These are phyloP conservation scores for Gossypium herbaceum DNA, from an alignment of 345 rosid genomes.

Conservation along the genomic window DNA sequence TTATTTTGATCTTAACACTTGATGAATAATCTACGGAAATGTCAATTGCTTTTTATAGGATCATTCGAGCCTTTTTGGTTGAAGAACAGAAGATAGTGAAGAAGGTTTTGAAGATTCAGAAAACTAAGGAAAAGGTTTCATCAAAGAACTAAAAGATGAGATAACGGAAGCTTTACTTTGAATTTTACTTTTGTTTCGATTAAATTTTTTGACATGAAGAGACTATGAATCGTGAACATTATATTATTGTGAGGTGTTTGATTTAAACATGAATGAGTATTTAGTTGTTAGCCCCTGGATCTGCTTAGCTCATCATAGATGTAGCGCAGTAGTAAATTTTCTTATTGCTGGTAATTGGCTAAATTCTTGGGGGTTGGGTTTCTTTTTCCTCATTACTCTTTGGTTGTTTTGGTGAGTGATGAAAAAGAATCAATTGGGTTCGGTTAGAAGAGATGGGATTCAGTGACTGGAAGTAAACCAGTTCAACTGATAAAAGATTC, in stretches of 20 bases:
- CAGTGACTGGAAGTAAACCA: background rate
- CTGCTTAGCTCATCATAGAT: background rate
- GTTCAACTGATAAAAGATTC: background rate
- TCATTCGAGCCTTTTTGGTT: slow-evolving; percentile 32
- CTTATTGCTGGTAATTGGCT: background rate
- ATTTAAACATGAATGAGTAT: background rate
- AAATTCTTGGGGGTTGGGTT: background rate
- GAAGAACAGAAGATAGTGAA: slow-evolving; percentile 39
- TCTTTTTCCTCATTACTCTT: background rate
- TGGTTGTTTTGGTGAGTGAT: too few relatives aligned
- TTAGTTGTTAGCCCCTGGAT: background rate
- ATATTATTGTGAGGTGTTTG: background rate
- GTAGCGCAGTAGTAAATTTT: background rate
- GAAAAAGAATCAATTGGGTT: too few relatives aligned
- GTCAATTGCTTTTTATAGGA: slow-evolving; percentile 10
- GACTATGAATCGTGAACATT: background rate
- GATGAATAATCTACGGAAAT: background rate
- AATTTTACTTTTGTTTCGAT: background rate
- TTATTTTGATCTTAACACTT: background rate
- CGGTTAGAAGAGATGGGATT: too few relatives aligned
- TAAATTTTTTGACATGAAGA: slow-evolving; percentile 8
- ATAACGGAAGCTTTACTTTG: background rate
- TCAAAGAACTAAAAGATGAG: slow-evolving; percentile 11
- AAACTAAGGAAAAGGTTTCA: slow-evolving; percentile 8
- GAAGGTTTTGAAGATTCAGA: slow-evolving; percentile 24